Percentiles rank a stretch among this genome's conserved stretches.
Evolutionary conservation across 2,329 filamentous ascomycete genomes (phyloP).

Genomic region (Periconia sp.): DNA sequence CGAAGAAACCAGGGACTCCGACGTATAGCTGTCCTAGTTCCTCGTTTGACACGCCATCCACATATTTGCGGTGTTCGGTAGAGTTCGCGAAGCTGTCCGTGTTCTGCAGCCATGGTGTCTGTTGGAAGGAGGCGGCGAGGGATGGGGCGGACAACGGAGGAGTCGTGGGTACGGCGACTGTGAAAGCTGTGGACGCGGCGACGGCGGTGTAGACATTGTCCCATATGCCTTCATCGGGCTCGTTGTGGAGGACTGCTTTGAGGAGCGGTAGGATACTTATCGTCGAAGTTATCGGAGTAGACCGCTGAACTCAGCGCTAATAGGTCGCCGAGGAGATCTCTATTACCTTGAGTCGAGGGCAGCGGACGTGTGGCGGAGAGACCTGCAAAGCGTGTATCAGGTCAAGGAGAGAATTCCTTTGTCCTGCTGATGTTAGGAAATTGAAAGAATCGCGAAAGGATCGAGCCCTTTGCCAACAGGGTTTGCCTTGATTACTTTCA

Average conservation of each 20-base stretch:
- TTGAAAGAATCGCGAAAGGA: constrained; percentile 14
- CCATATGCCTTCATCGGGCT: constrained; percentile 39
- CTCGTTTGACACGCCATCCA: constrained; percentile 20
- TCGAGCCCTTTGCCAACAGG: constrained; percentile 12
- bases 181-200: constrained; percentile 9
- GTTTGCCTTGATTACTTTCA: constrained; percentile 13
- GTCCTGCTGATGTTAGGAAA: constrained; percentile 9
- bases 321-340: constrained; percentile 5
- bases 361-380: constrained; percentile 8
- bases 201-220: constrained; percentile 39
- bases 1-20: constrained; percentile 22
- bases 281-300: constrained; percentile 13
- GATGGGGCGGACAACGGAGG: constrained; percentile 8
- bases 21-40: constrained; percentile 20
- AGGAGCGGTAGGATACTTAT: constrained; percentile 40
- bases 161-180: constrained; percentile 7
- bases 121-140: constrained; percentile 18
- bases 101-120: constrained; percentile 27
- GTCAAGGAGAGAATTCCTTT: constrained; percentile 11
- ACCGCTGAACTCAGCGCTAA: constrained; percentile 6
- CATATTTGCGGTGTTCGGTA: constrained; percentile 18
- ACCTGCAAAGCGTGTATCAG: constrained; percentile 9
- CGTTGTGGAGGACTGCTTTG: constrained; percentile 24
- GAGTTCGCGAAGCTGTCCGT: constrained; percentile 23
- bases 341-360: constrained; percentile 1